Evolutionary conservation across 106 monocot species (phyloP).

Genomic region (Dendrobium huoshanense): DNA sequence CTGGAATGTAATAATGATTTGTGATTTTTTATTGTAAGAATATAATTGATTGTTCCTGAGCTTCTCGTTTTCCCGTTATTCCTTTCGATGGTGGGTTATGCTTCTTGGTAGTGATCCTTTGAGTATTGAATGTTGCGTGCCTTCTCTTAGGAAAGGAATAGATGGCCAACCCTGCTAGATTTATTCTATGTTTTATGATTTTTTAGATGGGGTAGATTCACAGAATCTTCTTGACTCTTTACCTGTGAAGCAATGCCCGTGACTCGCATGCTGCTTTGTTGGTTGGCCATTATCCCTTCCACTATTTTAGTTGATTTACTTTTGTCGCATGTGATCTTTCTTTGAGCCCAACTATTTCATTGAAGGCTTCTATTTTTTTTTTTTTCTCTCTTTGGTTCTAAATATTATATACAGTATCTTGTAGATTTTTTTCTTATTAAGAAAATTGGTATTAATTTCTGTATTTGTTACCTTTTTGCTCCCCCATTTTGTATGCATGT

Average conservation of each 20-base stretch:
- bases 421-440: background rate
- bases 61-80: background rate
- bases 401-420: background rate
- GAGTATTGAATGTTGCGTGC: background rate
- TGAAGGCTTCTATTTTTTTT: background rate
- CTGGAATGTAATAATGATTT: too few species aligned
- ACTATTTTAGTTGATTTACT: slow-evolving; percentile 20
- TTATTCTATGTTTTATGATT: background rate
- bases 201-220: background rate
- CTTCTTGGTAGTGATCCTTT: background rate
- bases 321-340: slow-evolving; percentile 12
- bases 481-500: background rate
- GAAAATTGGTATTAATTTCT: background rate
- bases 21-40: too few species aligned
- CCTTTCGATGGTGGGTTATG: background rate
- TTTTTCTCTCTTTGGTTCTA: background rate
- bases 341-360: background rate
- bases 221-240: background rate
- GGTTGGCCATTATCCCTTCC: slow-evolving; percentile 38
- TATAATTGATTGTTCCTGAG: too few species aligned
- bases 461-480: background rate
- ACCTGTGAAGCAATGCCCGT: slow-evolving; percentile 22
- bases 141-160: background rate
- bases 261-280: slow-evolving; percentile 26
- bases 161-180: background rate